Evolutionary conservation across 805 yeast species (phyloP), one percentile per base, ranked within the genome.

Genomic region (Kregervanrija fluxuum): DNA sequence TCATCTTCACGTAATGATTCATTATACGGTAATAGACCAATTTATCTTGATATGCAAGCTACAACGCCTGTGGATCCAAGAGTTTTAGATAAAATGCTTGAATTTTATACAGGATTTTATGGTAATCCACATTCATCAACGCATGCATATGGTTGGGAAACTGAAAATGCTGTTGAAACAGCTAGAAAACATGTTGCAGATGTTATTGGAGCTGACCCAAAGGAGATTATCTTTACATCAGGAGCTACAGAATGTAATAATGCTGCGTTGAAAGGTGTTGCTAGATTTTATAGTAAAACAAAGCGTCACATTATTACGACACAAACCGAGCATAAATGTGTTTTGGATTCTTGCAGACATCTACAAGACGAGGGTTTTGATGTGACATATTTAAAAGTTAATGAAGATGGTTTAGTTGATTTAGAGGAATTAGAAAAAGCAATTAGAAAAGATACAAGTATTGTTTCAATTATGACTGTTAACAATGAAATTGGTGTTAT

Each of bases 181-280:
- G 96, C 99, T 5, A 77, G 99, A 57, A 73, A 69, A 43, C 75
- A 91, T 56, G 72, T 93, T 43, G 98, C 99, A 2, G 72, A 73
- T 30, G 76, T 93, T 43, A 88, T 93, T 55, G 78, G 80, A 30
- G 99, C 99, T 32, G 96, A 93, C 62, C 86, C 98, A 44, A 91
- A 91, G 69, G 99, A 93, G 68, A 93, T 93, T 55, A 84, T 93
- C 40, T 90, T 93, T 71, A 93, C 98, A 0, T 83, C 95, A 2
- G 99, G 99, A 47, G 99, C 99, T 47, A 93, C 99, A 4, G 99
- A 93, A 65, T 80, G 93, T 38, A 93, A 93, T 69, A 93, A 95
- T 64, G 86, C 87, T 87, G 90, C 85, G 30, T 68, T 93, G 54
- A 93, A 93, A 67, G 99, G 99, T 60, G 95, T 93, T 12, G 91